Conservation (phyloP, 2,329 filamentous ascomycete species). For the Clarireedia homoeocarpa region DNA sequence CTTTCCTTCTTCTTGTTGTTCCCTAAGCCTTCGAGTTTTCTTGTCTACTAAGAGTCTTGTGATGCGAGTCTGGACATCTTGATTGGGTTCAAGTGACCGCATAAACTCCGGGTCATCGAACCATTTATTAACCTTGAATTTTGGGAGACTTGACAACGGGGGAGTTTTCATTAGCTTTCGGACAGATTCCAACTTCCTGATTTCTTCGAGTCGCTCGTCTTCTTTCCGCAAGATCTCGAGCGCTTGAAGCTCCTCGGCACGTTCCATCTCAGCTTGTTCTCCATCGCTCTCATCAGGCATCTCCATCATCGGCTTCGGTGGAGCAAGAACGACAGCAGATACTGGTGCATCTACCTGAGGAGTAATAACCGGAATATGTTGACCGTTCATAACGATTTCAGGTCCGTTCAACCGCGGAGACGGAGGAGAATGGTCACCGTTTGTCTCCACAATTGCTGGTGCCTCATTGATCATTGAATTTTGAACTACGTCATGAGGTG, state of each 20-base stretch:
- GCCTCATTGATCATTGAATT: not conserved
- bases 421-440: not conserved
- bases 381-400: not conserved
- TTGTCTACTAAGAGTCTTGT: slow-evolving; percentile 13
- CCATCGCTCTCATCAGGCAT: slow-evolving; percentile 15
- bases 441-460: not conserved
- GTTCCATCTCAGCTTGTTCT: slow-evolving; percentile 14
- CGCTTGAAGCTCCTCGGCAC: slow-evolving; percentile 18
- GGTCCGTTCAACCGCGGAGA: too few species aligned
- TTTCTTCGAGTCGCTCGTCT: slow-evolving; percentile 2
- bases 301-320: slow-evolving; percentile 8
- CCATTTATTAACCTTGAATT: slow-evolving; percentile 18
- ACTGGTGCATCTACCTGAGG: not conserved
- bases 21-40: slow-evolving; percentile 12
- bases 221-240: not conserved
- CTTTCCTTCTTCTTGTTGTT: slow-evolving; percentile 22
- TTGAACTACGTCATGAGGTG: not conserved
- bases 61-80: slow-evolving; percentile 14
- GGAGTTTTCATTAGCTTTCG: slow-evolving; percentile 28
- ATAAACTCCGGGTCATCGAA: slow-evolving; percentile 22
- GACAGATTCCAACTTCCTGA: slow-evolving; percentile 13
- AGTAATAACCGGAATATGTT: not conserved
- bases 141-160: slow-evolving; percentile 21
- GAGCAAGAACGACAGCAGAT: not conserved
- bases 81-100: slow-evolving; percentile 17